Evolutionary conservation across 257 asterid species (phyloP), one percentile per base, ranked within the genome.

Genomic region (Solanum phureja): DNA sequence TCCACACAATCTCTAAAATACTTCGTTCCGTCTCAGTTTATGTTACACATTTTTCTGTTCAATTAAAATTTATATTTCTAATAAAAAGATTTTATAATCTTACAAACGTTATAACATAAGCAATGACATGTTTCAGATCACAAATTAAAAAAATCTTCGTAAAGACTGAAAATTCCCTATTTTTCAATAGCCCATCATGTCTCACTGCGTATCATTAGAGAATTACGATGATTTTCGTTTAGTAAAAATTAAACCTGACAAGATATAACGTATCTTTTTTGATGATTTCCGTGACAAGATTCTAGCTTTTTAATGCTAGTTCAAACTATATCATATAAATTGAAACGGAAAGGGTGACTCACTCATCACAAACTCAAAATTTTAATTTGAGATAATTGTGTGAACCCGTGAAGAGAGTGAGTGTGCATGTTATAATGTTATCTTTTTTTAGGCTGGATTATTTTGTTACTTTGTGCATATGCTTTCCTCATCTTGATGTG

Each of bases 211-310:
- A 66, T 3, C 4, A 11, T 66, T 5, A 1, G 4, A 66, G 18
- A 66, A 1, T 2, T 66, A 24, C 9, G 34, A 14, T 0, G 8
- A 49, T 14, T 24, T 12, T 11, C 4, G 0, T 2, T 3, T 4
- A 12, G 19, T 24, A 27, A 24, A 66, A 66, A 11, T 66, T 66
- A 27, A 66, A 66, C 19, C 1, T 2, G 2, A 11, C 9, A 9
- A 66, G 35, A 66, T 11, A 10, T 1, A 66, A 12, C 19, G 1
- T 13, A 24, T 66, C 9, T 5, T 66, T 66, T 66, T 0, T 1
- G 2, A 12, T 3, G 35, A 69, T 19, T 69, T 69, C 0, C 6
- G 0, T 7, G 3, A 3, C 0, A 69, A 0, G 6, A 69, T 0
- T 69, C 0, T 3, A 69, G 1, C 6, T 14, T 0, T 71, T 31